Evolutionary conservation across 148 eudicot genomes (phyloP), one percentile per base, ranked within the genome.

Genomic region (Hydrangea macrophylla): DNA sequence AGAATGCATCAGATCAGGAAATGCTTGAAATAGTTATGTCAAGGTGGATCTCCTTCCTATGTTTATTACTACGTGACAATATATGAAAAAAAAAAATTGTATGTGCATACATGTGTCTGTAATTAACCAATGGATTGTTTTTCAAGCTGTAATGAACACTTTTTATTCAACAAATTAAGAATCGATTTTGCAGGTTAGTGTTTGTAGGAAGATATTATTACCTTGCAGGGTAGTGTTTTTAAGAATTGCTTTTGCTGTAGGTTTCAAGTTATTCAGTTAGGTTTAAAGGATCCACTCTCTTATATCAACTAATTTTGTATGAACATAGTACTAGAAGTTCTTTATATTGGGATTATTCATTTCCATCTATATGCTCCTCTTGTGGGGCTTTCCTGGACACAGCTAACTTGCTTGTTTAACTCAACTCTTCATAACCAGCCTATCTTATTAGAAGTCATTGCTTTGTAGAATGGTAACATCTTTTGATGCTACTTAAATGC

Each of bases 1-100:
- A 70, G 62, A 72, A 85, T 84, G 86, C 88, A 64, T 75, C 99
- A 63, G 99, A 95, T 70, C 97, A 87, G 80, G 87, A 91, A 80
- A 78, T 95, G 83, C 92, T 95, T 75, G 97, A 91, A 74, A 75
- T 91, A 70, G 97, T 95, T 23, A 95, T 95, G 99, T 65, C 40
- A 48, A 89, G 93, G 99, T 93, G 67, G 70, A n/a, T 53, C 30
- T 70, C 68, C 8, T 58, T 67, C n/a, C 25, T 26, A 9, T 30
- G 17, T 28, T 54, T 11, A 58, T 58, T 70, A 28, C 64, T 76
- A 24, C 48, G 17, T 58, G 26, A 58, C 37, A 48, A 36, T 50
- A 45, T 62, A 36, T 48, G 36, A 26, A 58, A n/a, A n/a, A n/a
- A n/a, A n/a, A n/a, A n/a, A 23, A 18, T 44, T 5, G 60, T 36